A percentile compares a stretch with the other conserved stretches of the same genome.
Evolutionary conservation across 106 monocot species (phyloP).

Genomic region (Cymbidium sinense): DNA sequence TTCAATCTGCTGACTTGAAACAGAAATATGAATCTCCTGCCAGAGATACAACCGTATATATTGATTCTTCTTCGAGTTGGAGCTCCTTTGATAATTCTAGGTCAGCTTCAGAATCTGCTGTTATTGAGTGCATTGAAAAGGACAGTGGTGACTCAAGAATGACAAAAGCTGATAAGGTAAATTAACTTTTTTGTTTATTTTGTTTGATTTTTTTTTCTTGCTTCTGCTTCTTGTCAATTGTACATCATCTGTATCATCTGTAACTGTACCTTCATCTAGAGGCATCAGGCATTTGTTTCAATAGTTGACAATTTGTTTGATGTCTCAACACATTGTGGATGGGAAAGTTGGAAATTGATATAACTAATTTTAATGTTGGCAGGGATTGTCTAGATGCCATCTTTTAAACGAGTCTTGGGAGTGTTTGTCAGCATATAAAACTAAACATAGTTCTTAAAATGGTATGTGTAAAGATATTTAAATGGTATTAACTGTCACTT

Average conservation of each 20-base stretch:
- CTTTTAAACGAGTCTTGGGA: not conserved
- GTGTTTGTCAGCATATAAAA: not conserved
- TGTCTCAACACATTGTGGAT: not conserved
- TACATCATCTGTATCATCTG: not conserved
- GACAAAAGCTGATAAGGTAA: conserved; percentile 47
- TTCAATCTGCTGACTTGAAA: conserved; percentile 75
- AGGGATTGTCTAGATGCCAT: not conserved
- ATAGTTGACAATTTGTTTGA: not conserved
- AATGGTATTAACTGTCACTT: not conserved
- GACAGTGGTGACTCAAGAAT: conserved; percentile 67
- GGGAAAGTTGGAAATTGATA: not conserved
- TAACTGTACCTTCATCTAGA: not conserved
- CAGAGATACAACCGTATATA: conserved; percentile 31
- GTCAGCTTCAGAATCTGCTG: conserved; percentile 31
- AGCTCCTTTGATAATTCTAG: conserved; percentile 47
- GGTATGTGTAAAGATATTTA: not conserved
- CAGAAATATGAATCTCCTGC: conserved; percentile 27
- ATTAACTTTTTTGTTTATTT: not conserved
- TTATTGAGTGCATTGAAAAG: conserved; percentile 44
- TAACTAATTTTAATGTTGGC: not conserved
- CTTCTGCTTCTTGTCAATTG: not conserved
- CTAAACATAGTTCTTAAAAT: not conserved
- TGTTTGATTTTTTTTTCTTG: not conserved
- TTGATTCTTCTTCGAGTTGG: conserved; percentile 68
- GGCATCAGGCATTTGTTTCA: not conserved